Percentiles rank a stretch among this genome's conserved stretches.
Evolutionary conservation across 2,329 filamentous ascomycete species (phyloP).

Genomic region (Aaosphaeria pasadenensis): DNA sequence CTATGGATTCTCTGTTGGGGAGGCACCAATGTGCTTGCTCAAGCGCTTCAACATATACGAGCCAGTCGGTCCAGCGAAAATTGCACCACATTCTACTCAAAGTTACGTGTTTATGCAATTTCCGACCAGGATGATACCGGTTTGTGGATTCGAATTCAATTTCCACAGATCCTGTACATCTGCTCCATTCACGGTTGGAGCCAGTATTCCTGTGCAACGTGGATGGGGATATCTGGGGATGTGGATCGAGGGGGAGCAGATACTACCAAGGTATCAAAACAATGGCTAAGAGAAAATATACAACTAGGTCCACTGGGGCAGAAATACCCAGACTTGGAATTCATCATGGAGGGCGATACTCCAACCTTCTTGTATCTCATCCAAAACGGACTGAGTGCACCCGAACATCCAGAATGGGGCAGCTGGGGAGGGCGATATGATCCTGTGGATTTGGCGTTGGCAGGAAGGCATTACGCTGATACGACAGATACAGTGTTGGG

Average conservation of each 20-base stretch:
- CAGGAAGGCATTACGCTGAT: constrained; percentile 23
- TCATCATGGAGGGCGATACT: constrained; percentile 48
- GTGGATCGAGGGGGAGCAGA: constrained; percentile 36
- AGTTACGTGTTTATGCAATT: constrained; percentile 52
- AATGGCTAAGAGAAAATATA: constrained; percentile 48
- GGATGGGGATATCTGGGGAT: constrained; percentile 50
- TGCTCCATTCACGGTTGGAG: constrained; percentile 49
- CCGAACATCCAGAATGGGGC: constrained; percentile 42
- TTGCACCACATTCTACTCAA: constrained; percentile 33
- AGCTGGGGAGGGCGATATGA: constrained; percentile 43
- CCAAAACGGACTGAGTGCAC: constrained; percentile 41
- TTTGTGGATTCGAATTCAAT: constrained; percentile 47
- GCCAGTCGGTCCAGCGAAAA: constrained; percentile 7
- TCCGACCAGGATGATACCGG: constrained; percentile 55
- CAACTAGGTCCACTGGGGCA: constrained; percentile 44
- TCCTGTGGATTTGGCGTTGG: constrained; percentile 11
- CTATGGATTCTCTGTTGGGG: constrained; percentile 53
- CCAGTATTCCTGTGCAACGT: constrained; percentile 47
- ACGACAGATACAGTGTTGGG: constrained; percentile 34
- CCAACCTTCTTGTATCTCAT: constrained; percentile 42
- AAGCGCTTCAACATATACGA: constrained; percentile 42
- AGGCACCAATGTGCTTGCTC: constrained; percentile 51
- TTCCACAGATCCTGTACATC: constrained; percentile 51
- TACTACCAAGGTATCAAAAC: constrained; percentile 38
- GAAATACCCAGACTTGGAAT: constrained; percentile 44